Percentiles rank a stretch among this genome's conserved stretches.
phyloP scores from a whole-genome alignment of 257 asterid genomes.

The Plantago ovata region DNA sequence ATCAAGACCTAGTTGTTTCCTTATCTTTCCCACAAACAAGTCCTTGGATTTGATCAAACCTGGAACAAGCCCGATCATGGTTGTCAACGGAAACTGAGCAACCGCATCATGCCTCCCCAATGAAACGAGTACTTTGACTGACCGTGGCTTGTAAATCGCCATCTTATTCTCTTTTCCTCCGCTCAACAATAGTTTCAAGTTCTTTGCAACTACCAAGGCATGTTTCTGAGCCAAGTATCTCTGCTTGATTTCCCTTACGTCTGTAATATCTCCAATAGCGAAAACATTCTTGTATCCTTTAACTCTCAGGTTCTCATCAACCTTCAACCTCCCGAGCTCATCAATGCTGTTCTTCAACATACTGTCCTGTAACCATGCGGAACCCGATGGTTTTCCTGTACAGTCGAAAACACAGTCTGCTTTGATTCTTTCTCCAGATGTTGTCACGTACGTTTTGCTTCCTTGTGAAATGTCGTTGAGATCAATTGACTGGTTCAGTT shows the following conservation, averaged over 20 bases:
- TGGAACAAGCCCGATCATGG: slow-evolving; percentile 64
- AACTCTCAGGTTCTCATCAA: slow-evolving; percentile 63
- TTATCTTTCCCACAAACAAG: slow-evolving; percentile 65
- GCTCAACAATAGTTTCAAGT: slow-evolving; percentile 47
- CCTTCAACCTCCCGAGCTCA: slow-evolving; percentile 56
- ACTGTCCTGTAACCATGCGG: slow-evolving; percentile 60
- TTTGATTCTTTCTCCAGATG: slow-evolving; percentile 53
- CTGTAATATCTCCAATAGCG: slow-evolving; percentile 78
- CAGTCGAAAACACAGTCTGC: slow-evolving; percentile 64
- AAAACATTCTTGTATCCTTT: slow-evolving; percentile 62
- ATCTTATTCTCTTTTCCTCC: slow-evolving; percentile 64
- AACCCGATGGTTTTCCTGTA: slow-evolving; percentile 71
- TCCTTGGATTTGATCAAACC: slow-evolving; percentile 83
- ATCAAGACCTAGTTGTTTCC: slow-evolving; percentile 70
- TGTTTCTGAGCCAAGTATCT: slow-evolving; percentile 74
- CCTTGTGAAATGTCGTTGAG: slow-evolving; percentile 35
- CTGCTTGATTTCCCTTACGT: slow-evolving; percentile 71
- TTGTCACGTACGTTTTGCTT: slow-evolving; percentile 42
- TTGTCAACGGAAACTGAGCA: slow-evolving; percentile 68
- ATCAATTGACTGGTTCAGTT: slow-evolving; percentile 51
- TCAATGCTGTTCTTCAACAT: slow-evolving; percentile 48
- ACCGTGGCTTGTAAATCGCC: slow-evolving; percentile 53
- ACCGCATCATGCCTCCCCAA: slow-evolving; percentile 82
- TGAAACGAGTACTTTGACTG: slow-evolving; percentile 52
- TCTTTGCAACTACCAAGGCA: slow-evolving; percentile 53